phyloP scores from a whole-genome alignment of 345 rosid genomes.

The Dimocarpus longan region DNA sequence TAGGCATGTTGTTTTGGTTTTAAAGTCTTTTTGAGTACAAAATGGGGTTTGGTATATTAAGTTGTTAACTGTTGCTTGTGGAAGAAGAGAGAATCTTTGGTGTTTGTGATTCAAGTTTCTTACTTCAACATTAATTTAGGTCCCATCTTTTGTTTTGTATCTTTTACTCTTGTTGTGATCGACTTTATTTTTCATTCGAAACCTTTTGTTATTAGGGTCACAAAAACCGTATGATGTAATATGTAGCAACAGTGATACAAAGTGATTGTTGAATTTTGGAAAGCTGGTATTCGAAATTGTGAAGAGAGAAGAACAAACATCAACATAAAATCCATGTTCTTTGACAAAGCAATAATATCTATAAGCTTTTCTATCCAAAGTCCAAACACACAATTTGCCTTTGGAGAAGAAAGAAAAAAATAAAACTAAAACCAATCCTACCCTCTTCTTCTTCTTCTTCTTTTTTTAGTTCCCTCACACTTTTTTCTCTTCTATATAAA shows the following conservation, averaged over 20 bases:
- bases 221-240: background rate
- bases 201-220: background rate
- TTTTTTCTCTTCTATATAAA: too few species aligned
- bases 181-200: too few species aligned
- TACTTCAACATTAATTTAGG: background rate
- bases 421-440: too few species aligned
- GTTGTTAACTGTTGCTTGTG: background rate
- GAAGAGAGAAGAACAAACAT: background rate
- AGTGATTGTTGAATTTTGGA: background rate
- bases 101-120: background rate
- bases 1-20: too few species aligned
- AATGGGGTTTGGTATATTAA: background rate
- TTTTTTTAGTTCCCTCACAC: too few species aligned
- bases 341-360: background rate
- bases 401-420: background rate
- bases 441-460: too few species aligned
- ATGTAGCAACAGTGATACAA: too few species aligned
- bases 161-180: background rate
- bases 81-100: background rate
- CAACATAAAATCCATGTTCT: background rate
- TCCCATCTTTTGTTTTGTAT: background rate
- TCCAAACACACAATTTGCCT: background rate
- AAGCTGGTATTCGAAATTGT: background rate
- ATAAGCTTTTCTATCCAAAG: too few species aligned
- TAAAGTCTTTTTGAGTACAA: background rate